Evolutionary conservation across 768 basidiomycete genomes (phyloP).

Genomic region (Tulasnella sp.): DNA sequence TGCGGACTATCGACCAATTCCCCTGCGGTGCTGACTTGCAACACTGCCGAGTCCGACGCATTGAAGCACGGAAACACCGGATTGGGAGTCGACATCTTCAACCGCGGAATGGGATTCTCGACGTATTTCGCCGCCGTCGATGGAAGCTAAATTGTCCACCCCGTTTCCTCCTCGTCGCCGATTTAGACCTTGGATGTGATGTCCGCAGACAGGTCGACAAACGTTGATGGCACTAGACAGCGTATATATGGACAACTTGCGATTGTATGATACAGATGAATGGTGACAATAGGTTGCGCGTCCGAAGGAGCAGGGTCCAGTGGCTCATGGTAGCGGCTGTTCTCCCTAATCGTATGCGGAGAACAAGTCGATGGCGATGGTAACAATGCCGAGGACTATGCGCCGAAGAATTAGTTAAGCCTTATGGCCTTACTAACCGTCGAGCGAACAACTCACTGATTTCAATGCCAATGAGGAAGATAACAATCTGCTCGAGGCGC

Average conservation of each 20-base stretch:
- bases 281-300: neutral
- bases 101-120: slow-evolving; percentile 1
- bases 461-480: slow-evolving; percentile 79
- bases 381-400: slow-evolving; percentile 76
- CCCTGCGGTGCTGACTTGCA: neutral
- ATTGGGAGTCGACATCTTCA: slow-evolving; percentile 4
- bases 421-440: neutral
- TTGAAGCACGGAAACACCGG: neutral
- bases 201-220: neutral
- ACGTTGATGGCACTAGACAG: neutral
- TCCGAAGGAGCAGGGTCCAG: neutral
- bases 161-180: neutral
- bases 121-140: slow-evolving; percentile 10
- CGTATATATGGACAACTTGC: neutral
- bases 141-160: neutral
- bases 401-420: slow-evolving; percentile 17
- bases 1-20: neutral
- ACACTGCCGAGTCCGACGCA: neutral
- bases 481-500: slow-evolving; percentile 85
- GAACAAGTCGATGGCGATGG: slow-evolving; percentile 72
- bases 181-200: neutral
- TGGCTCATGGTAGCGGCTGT: neutral
- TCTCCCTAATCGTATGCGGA: slow-evolving; percentile 11
- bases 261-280: neutral
- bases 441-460: slow-evolving; percentile 43